Percentiles rank a stretch among this genome's conserved stretches.
Conservation (phyloP, 2,329 filamentous ascomycete species). For the Neurospora sp. region DNA sequence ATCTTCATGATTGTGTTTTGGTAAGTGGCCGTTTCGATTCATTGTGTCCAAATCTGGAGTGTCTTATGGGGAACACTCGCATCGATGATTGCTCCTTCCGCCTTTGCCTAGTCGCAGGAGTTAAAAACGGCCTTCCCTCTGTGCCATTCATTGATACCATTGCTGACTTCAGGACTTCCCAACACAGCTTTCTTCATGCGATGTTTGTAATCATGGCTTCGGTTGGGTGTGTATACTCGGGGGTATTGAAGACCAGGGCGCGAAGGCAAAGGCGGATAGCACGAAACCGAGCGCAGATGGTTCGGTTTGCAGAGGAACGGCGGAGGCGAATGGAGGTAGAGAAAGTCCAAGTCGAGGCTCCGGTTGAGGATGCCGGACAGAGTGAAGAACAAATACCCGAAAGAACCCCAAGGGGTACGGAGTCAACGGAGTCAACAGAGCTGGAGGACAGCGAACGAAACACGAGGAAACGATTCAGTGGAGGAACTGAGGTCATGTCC, state of each 20-base stretch:
- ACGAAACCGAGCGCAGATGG: not conserved
- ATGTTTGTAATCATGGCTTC: not conserved
- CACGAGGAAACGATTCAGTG: not conserved
- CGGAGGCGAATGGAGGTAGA: not conserved
- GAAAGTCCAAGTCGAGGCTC: not conserved
- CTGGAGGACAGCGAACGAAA: not conserved
- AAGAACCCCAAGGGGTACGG: not conserved
- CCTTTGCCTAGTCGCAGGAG: too few relatives aligned
- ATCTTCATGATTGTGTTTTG: constrained; percentile 16
- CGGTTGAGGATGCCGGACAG: not conserved
- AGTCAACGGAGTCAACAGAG: not conserved
- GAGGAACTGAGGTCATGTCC: not conserved
- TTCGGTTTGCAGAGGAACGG: not conserved
- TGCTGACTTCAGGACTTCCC: not conserved
- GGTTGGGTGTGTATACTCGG: not conserved
- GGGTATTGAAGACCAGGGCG: not conserved
- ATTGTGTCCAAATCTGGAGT: not conserved
- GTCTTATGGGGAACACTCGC: not conserved
- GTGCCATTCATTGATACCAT: not conserved
- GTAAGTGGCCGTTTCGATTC: not conserved
- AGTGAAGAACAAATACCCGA: not conserved
- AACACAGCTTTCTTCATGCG: not conserved
- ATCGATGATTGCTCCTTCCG: not conserved
- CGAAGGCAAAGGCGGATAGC: not conserved
- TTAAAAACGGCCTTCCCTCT: too few relatives aligned